Conservation (phyloP, 1,284 basidiomycete genomes). For the Ceratobasidium sp. region DNA sequence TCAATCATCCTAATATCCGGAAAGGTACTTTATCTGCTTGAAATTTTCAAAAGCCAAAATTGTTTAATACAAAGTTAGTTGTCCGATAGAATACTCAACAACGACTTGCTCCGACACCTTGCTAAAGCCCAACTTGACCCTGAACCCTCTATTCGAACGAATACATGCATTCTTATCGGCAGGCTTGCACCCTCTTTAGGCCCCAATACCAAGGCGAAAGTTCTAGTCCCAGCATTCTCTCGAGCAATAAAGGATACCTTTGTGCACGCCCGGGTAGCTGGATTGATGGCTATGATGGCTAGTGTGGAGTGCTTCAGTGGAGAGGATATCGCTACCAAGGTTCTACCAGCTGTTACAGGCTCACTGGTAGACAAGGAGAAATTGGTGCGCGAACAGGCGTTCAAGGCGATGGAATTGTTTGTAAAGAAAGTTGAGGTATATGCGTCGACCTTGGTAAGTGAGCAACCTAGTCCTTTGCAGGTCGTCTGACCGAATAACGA, state of each 20-base stretch:
- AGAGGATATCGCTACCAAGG: conserved; percentile 88
- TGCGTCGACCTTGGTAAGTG: conserved; percentile 76
- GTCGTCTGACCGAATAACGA: background rate
- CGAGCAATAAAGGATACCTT: conserved; percentile 91
- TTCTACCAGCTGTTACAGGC: conserved; percentile 84
- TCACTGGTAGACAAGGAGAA: conserved; percentile 90
- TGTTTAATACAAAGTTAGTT: conserved; percentile 58
- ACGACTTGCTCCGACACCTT: conserved; percentile 91
- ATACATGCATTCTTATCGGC: conserved; percentile 96
- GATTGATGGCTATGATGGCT: conserved; percentile 95
- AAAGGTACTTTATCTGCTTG: conserved; percentile 62
- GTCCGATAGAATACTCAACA: conserved; percentile 92
- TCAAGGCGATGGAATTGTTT: conserved; percentile 88
- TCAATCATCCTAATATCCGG: conserved; percentile 84
- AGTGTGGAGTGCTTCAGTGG: conserved; percentile 89
- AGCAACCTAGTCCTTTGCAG: background rate
- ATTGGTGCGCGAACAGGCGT: conserved; percentile 94
- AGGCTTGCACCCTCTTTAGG: conserved; percentile 86
- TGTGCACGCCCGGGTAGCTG: conserved; percentile 92
- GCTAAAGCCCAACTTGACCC: conserved; percentile 93
- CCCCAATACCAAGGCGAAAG: conserved; percentile 90
- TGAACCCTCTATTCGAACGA: conserved; percentile 95
- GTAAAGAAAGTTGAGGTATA: conserved; percentile 83
- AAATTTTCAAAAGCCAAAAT: background rate
- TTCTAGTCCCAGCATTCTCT: conserved; percentile 94